These are phyloP conservation scores for Boletus sp. DNA, from an alignment of 1,284 basidiomycete genomes.

Conservation along the genomic window DNA sequence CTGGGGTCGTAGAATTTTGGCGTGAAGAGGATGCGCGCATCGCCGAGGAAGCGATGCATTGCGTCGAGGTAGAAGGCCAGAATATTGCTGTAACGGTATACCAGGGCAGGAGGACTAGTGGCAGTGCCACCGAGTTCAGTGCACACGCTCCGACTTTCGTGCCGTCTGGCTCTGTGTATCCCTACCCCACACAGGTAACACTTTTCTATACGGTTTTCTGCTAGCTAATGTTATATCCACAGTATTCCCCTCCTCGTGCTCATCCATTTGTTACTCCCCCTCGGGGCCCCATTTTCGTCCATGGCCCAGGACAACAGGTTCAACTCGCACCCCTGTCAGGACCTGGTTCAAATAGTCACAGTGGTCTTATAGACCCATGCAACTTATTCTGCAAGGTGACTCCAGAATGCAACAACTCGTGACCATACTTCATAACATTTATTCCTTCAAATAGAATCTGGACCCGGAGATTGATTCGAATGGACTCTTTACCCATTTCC, in stretches of 20 bases:
- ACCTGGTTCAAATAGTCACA: slow-evolving; percentile 74
- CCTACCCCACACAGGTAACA: slow-evolving; percentile 49
- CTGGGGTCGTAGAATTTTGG: slow-evolving; percentile 83
- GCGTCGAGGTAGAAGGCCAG: slow-evolving; percentile 71
- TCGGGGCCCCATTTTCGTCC: slow-evolving; percentile 52
- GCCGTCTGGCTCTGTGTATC: slow-evolving; percentile 57
- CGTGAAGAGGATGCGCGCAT: slow-evolving; percentile 77
- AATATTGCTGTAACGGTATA: slow-evolving; percentile 79
- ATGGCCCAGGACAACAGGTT: slow-evolving; percentile 87
- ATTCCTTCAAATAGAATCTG: slow-evolving; percentile 58
- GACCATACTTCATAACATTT: slow-evolving; percentile 8
- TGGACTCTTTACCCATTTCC: slow-evolving; percentile 77
- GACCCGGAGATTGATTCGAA: slow-evolving; percentile 83
- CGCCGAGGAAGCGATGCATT: slow-evolving; percentile 78
- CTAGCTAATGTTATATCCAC: slow-evolving; percentile 6
- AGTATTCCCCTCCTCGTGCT: slow-evolving; percentile 62
- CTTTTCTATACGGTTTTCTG: slow-evolving; percentile 3
- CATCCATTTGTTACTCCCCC: slow-evolving; percentile 37
- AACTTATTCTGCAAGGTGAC: slow-evolving; percentile 84
- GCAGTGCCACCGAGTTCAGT: slow-evolving; percentile 61
- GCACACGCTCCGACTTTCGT: slow-evolving; percentile 70
- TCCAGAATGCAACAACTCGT: slow-evolving; percentile 1
- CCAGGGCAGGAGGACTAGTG: slow-evolving; percentile 55
- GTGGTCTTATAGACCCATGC: slow-evolving; percentile 86
- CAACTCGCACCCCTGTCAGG: slow-evolving; percentile 71